Conservation (phyloP, 2,329 filamentous ascomycete genomes). For the Pyrenochaeta sp. region DNA sequence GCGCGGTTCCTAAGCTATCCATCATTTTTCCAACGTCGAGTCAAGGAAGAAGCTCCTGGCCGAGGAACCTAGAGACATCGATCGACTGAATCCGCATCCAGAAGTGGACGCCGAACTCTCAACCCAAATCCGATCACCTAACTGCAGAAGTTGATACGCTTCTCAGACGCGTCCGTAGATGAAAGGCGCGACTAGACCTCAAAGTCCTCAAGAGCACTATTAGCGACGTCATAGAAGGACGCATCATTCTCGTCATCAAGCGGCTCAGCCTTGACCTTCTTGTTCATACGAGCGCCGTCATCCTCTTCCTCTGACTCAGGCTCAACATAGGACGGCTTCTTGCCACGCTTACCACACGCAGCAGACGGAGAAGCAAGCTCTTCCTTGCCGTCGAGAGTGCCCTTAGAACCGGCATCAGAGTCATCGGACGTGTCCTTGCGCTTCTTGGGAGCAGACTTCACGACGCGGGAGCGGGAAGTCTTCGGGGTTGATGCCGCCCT, state of each 20-base stretch:
- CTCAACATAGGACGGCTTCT: not conserved
- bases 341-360: conserved; percentile 6
- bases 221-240: not conserved
- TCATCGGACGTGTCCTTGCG: not conserved
- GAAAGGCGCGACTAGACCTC: not conserved
- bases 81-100: not conserved
- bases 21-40: not conserved
- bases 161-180: not conserved
- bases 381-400: not conserved
- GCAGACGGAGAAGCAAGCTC: not conserved
- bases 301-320: not conserved
- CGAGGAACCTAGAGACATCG: not conserved
- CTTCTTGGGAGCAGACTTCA: conserved; percentile 4
- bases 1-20: too few species aligned
- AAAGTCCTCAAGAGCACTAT: not conserved
- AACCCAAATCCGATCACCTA: not conserved
- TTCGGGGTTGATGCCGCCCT: not conserved
- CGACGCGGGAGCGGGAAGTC: not conserved
- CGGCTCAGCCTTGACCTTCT: not conserved
- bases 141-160: not conserved
- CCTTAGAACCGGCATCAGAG: not conserved
- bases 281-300: not conserved
- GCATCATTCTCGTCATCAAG: not conserved
- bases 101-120: not conserved
- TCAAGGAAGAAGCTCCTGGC: not conserved